phyloP scores from a whole-genome alignment of 2,329 filamentous ascomycete species.

The Trichophyton simii region DNA sequence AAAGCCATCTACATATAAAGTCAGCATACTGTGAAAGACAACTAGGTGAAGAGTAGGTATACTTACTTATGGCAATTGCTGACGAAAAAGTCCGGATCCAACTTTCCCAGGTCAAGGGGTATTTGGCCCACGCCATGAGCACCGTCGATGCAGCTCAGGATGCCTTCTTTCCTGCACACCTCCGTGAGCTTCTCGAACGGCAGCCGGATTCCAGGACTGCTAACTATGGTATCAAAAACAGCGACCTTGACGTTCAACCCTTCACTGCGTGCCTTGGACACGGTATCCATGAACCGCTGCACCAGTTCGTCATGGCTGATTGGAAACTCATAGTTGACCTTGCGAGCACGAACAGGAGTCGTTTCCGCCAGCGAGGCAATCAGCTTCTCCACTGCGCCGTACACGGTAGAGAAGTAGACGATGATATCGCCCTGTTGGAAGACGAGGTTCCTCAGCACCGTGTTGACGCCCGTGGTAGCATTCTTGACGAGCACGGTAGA shows the following conservation, averaged over 20 bases:
- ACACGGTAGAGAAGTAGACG: constrained; percentile 65
- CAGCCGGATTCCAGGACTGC: constrained; percentile 63
- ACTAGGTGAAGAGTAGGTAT: not conserved
- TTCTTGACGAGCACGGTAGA: constrained; percentile 69
- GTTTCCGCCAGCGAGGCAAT: constrained; percentile 62
- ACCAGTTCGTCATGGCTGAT: constrained; percentile 57
- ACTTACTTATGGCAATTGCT: constrained; percentile 66
- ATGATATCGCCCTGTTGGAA: constrained; percentile 61
- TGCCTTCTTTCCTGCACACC: constrained; percentile 52
- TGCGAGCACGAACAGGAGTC: constrained; percentile 36
- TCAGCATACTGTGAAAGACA: not conserved
- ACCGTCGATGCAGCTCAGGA: constrained; percentile 68
- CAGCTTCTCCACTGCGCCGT: constrained; percentile 63
- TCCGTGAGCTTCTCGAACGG: constrained; percentile 59
- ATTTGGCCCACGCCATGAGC: constrained; percentile 79
- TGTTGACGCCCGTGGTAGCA: constrained; percentile 59
- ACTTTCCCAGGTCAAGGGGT: constrained; percentile 49
- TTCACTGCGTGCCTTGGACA: constrained; percentile 41
- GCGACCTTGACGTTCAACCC: constrained; percentile 52
- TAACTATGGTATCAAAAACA: constrained; percentile 69
- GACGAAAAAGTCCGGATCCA: constrained; percentile 76
- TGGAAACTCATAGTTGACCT: constrained; percentile 56
- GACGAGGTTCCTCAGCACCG: constrained; percentile 60
- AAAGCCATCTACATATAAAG: constrained; percentile 53
- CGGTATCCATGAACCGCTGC: constrained; percentile 45